Percentiles rank a stretch among this genome's conserved stretches.
Evolutionary conservation across 345 rosid genomes (phyloP).

Genomic region (Turritis glabra): DNA sequence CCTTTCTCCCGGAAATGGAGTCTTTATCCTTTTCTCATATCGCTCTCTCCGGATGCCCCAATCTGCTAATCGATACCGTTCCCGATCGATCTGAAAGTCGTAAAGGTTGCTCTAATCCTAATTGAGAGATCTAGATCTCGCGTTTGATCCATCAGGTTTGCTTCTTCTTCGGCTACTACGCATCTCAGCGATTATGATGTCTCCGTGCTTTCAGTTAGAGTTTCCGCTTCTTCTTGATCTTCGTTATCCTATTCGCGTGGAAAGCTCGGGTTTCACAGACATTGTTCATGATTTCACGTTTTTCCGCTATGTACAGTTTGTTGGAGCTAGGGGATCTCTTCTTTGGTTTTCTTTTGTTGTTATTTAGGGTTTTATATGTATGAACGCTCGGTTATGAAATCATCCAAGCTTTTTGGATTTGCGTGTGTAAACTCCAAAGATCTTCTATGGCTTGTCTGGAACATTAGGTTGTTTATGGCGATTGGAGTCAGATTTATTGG

Average conservation of each 20-base stretch:
- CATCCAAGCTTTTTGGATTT: background rate
- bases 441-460: background rate
- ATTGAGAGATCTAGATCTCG: constrained; percentile 5
- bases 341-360: background rate
- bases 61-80: background rate
- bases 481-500: no score
- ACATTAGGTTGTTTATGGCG: background rate
- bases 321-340: background rate
- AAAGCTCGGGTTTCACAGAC: background rate
- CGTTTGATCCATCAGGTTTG: constrained; percentile 31
- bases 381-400: background rate
- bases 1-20: no score
- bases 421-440: background rate
- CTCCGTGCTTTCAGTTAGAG: constrained; percentile 23
- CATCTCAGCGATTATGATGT: constrained; percentile 11
- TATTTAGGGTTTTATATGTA: background rate
- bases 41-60: no score
- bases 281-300: no score
- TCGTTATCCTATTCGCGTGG: constrained; percentile 1
- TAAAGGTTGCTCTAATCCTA: background rate
- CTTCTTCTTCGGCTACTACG: constrained; percentile 21
- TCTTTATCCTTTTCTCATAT: no score
- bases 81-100: background rate
- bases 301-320: no score
- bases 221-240: constrained; percentile 19